Evolutionary conservation across 1,139 yeast species (phyloP).

Genomic region (Protomyces arabidopsidicola): DNA sequence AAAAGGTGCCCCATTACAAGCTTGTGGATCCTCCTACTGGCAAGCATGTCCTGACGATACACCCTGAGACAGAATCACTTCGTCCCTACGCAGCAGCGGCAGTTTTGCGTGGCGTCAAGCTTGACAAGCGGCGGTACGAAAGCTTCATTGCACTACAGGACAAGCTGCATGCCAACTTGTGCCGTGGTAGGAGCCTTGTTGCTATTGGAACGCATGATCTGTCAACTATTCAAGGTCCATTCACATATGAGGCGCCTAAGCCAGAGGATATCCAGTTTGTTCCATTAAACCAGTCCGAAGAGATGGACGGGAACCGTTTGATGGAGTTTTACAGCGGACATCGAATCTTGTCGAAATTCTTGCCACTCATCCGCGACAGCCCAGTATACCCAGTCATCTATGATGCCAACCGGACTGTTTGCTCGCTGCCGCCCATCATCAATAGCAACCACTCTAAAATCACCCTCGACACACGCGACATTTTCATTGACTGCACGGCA

Average conservation of each 20-base stretch:
- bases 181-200: conserved; percentile 94
- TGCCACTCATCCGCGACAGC: conserved; percentile 80
- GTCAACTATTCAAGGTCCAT: conserved; percentile 76
- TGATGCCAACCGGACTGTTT: conserved; percentile 71
- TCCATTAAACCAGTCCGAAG: conserved; percentile 81
- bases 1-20: conserved; percentile 60
- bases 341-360: conserved; percentile 80
- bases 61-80: conserved; percentile 49
- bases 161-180: conserved; percentile 87
- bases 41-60: conserved; percentile 10
- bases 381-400: conserved; percentile 88
- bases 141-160: conserved; percentile 96
- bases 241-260: conserved; percentile 77
- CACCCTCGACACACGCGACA: conserved; percentile 73
- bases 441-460: conserved; percentile 90
- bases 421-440: conserved; percentile 95
- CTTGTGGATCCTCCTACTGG: conserved; percentile 50
- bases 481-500: conserved; percentile 91
- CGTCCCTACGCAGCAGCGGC: conserved; percentile 97
- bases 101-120: conserved; percentile 71
- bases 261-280: conserved; percentile 73
- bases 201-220: conserved; percentile 98
- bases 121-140: conserved; percentile 79
- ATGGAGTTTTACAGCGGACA: conserved; percentile 88
- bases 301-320: conserved; percentile 68